These are phyloP conservation scores for Thalassiosira mediterranea DNA, from an alignment of 352 stramenopile genomes.

Conservation along the genomic window DNA sequence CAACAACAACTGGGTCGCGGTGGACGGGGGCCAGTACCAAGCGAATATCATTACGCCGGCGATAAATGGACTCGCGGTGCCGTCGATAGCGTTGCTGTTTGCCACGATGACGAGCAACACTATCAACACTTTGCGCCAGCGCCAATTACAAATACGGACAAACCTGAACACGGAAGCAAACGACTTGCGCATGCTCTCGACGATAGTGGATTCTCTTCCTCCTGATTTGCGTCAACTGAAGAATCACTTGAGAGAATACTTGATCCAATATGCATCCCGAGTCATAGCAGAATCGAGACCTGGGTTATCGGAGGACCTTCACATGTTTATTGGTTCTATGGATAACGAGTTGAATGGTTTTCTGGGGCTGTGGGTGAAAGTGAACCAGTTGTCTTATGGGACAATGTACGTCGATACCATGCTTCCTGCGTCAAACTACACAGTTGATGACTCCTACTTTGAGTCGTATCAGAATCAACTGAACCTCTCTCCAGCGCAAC, in stretches of 20 bases:
- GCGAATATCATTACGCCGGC: conserved; percentile 74
- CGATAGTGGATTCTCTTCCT: conserved; percentile 59
- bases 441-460: conserved; percentile 25
- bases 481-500: conserved; percentile 16
- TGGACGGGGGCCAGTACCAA: conserved; percentile 70
- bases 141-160: conserved; percentile 69
- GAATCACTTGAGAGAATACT: conserved; percentile 53
- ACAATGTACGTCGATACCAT: conserved; percentile 44
- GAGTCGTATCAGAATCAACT: conserved; percentile 29
- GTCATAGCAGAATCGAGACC: conserved; percentile 63
- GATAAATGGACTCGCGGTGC: conserved; percentile 77
- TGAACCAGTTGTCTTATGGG: conserved; percentile 31
- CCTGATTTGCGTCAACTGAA: conserved; percentile 17
- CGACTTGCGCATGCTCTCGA: conserved; percentile 59
- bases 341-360: conserved; percentile 75
- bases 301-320: conserved; percentile 30
- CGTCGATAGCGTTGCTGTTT: conserved; percentile 75
- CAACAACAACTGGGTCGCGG: conserved; percentile 67
- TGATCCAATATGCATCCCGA: conserved; percentile 68
- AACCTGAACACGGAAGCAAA: conserved; percentile 71
- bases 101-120: conserved; percentile 75
- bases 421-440: conserved; percentile 30
- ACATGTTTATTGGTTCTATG: conserved; percentile 50
- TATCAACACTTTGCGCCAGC: conserved; percentile 67
- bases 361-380: conserved; percentile 45